These are phyloP conservation scores for Sesbania bispinosa DNA, from an alignment of 306 rosid genomes.

Conservation along the genomic window DNA sequence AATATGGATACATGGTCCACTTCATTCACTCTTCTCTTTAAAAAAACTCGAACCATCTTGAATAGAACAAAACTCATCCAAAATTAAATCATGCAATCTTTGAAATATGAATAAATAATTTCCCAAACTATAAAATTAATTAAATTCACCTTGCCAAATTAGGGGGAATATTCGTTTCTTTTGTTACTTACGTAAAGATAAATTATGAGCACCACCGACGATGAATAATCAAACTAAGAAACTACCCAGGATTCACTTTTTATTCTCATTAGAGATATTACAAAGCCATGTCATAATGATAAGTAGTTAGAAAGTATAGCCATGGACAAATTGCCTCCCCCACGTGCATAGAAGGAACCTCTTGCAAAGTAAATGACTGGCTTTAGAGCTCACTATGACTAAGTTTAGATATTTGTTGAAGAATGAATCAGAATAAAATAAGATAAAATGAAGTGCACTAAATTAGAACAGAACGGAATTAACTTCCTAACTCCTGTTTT, in stretches of 20 bases:
- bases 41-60: neutral
- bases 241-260: neutral
- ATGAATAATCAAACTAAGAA: neutral
- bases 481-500: no score
- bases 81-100: neutral
- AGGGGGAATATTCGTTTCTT: neutral
- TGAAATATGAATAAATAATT: neutral
- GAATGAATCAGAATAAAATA: no score
- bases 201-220: neutral
- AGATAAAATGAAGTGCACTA: no score
- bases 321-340: neutral
- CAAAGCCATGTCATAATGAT: neutral
- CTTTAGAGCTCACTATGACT: no score
- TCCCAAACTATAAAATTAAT: neutral
- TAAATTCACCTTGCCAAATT: neutral
- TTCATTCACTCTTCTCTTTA: neutral
- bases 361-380: no score
- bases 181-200: no score
- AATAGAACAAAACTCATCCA: neutral
- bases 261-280: no score
- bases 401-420: no score
- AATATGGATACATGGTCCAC: conserved; percentile 1
- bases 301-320: no score
- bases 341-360: no score
- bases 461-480: no score